These are phyloP conservation scores for Pichia heedii DNA, from an alignment of 805 yeast species.

Conservation along the genomic window DNA sequence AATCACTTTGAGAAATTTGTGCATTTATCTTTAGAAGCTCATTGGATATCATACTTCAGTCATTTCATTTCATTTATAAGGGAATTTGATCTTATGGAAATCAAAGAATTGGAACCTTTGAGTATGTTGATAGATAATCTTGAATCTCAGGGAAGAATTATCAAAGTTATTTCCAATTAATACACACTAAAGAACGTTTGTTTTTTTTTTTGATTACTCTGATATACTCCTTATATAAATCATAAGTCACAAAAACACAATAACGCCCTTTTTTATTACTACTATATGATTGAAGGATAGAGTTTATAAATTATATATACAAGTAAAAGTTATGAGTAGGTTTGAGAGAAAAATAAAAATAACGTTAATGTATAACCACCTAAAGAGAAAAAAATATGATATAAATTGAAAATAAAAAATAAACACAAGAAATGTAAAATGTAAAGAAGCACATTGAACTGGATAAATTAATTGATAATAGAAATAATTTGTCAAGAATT, in stretches of 20 bases:
- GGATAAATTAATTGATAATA: not conserved
- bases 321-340: not conserved
- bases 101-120: slow-evolving; percentile 72
- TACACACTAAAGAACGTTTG: too few species aligned
- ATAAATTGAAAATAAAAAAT: not conserved
- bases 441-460: too few species aligned
- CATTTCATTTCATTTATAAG: slow-evolving; percentile 83
- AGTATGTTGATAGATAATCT: slow-evolving; percentile 66
- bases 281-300: too few species aligned
- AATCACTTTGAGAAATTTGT: slow-evolving; percentile 90
- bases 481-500: not conserved
- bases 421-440: too few species aligned
- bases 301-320: not conserved
- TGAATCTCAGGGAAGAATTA: slow-evolving; percentile 79
- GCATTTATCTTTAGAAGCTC: slow-evolving; percentile 91
- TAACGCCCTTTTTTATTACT: too few species aligned
- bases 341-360: not conserved
- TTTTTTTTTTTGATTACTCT: too few species aligned
- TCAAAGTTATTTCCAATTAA: slow-evolving; percentile 10
- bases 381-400: not conserved
- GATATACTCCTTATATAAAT: too few species aligned
- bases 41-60: slow-evolving; percentile 95
- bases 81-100: slow-evolving; percentile 75
- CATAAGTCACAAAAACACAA: too few species aligned
- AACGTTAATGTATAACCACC: not conserved